Evolutionary conservation across 1,284 basidiomycete species (phyloP).

Genomic region (Singerocomus rubriflavus): DNA sequence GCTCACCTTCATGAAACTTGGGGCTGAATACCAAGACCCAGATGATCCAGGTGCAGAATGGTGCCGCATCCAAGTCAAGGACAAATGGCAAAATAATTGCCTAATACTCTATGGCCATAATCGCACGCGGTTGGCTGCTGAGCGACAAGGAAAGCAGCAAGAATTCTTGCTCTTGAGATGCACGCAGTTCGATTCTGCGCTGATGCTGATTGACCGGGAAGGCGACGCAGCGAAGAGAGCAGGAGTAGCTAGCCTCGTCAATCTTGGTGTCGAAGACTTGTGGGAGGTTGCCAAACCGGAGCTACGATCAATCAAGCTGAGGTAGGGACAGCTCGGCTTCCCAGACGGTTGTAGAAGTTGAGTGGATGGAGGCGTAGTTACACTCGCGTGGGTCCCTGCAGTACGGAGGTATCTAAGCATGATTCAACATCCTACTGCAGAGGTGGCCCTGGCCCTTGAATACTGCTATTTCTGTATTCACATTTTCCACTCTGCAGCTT

Average conservation of each 20-base stretch:
- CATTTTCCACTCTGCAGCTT: no score
- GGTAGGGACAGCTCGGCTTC: no score
- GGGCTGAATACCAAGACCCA: constrained; percentile 1
- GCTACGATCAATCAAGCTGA: neutral
- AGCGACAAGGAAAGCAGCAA: constrained; percentile 5
- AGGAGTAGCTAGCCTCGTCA: constrained; percentile 4
- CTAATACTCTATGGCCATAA: constrained; percentile 6
- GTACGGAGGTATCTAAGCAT: no score
- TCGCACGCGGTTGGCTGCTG: neutral
- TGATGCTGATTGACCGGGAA: constrained; percentile 5
- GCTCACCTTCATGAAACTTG: constrained; percentile 1
- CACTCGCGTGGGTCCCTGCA: no score
- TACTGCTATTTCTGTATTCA: no score
- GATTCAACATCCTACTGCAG: no score
- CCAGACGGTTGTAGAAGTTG: no score
- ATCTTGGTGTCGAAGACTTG: neutral
- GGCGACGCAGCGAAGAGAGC: neutral
- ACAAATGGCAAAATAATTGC: neutral
- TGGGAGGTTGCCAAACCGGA: neutral
- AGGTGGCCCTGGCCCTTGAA: no score
- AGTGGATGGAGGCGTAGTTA: no score
- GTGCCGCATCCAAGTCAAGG: constrained; percentile 5
- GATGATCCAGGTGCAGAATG: constrained; percentile 1
- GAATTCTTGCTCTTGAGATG: constrained; percentile 8
- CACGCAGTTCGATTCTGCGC: neutral